Percentiles rank a stretch among this genome's conserved stretches.
phyloP scores from a whole-genome alignment of 2,329 filamentous ascomycete genomes.

The Alternaria dauci region DNA sequence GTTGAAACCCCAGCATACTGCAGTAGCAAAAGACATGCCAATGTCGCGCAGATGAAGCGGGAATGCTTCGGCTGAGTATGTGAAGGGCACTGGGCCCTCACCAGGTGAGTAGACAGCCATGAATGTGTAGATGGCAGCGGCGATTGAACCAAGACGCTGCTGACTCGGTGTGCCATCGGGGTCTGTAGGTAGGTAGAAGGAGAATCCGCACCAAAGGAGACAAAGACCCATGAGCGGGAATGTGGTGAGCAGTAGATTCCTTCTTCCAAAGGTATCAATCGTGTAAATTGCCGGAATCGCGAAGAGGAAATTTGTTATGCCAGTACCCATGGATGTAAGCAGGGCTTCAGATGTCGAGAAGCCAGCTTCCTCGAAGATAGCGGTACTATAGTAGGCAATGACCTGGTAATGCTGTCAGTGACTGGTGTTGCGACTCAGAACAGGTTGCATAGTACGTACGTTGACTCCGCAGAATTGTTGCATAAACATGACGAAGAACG shows the following conservation, averaged over 20 bases:
- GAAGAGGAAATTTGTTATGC: conserved; percentile 56
- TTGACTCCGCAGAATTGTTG: conserved; percentile 48
- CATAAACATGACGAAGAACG: conserved; percentile 50
- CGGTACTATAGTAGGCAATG: conserved; percentile 40
- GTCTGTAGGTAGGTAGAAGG: conserved; percentile 36
- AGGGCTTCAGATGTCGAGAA: conserved; percentile 50
- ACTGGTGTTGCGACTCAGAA: background rate
- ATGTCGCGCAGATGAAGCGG: conserved; percentile 56
- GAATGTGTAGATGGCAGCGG: conserved; percentile 39
- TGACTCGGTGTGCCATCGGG: conserved; percentile 19
- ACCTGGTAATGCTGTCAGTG: conserved; percentile 11
- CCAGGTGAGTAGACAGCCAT: conserved; percentile 55
- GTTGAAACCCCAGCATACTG: conserved; percentile 67
- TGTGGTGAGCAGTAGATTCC: conserved; percentile 56
- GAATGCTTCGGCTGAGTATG: conserved; percentile 55
- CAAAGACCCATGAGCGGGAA: conserved; percentile 59
- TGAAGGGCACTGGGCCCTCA: conserved; percentile 45
- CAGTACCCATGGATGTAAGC: conserved; percentile 54
- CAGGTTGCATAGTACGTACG: background rate
- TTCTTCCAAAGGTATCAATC: conserved; percentile 56
- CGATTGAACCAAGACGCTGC: conserved; percentile 47
- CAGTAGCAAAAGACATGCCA: conserved; percentile 57
- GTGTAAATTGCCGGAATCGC: conserved; percentile 56
- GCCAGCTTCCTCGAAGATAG: conserved; percentile 46
- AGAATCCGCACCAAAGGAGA: conserved; percentile 41